phyloP scores from a whole-genome alignment of 352 stramenopile species.

The Pythium utonaiense region DNA sequence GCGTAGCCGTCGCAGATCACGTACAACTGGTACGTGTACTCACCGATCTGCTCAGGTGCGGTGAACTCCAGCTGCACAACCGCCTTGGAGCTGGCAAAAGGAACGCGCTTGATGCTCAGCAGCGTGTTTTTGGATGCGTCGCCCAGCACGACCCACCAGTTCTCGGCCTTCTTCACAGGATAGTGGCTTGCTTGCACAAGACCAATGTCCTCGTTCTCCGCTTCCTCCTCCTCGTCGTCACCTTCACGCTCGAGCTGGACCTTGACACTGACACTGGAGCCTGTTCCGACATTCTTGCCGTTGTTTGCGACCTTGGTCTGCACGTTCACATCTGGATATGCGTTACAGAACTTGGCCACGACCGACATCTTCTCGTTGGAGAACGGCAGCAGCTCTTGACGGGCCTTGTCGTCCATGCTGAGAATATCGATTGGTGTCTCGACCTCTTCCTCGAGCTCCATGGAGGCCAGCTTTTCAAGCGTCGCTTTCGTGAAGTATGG shows the following conservation, averaged over 20 bases:
- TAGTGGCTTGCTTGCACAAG: conserved; percentile 76
- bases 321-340: conserved; percentile 98
- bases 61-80: conserved; percentile 94
- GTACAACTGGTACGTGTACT: conserved; percentile 96
- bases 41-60: conserved; percentile 91
- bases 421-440: conserved; percentile 83
- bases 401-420: conserved; percentile 93
- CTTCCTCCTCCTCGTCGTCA: conserved; percentile 57
- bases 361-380: conserved; percentile 92
- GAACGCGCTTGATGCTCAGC: conserved; percentile 97
- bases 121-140: conserved; percentile 95
- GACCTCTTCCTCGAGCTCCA: conserved; percentile 67
- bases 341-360: conserved; percentile 99
- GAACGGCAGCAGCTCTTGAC: conserved; percentile 89
- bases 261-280: conserved; percentile 88
- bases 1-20: conserved; percentile 99
- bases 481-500: conserved; percentile 95
- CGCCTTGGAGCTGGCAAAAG: conserved; percentile 74
- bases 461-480: conserved; percentile 43
- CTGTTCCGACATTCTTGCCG: conserved; percentile 87
- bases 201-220: conserved; percentile 50
- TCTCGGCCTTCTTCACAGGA: conserved; percentile 93
- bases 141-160: conserved; percentile 98
- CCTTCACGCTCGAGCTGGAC: conserved; percentile 91
- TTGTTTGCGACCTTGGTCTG: conserved; percentile 89